phyloP scores from a whole-genome alignment of 495 filamentous ascomycete genomes.

The Lasiosphaeris hirsuta region DNA sequence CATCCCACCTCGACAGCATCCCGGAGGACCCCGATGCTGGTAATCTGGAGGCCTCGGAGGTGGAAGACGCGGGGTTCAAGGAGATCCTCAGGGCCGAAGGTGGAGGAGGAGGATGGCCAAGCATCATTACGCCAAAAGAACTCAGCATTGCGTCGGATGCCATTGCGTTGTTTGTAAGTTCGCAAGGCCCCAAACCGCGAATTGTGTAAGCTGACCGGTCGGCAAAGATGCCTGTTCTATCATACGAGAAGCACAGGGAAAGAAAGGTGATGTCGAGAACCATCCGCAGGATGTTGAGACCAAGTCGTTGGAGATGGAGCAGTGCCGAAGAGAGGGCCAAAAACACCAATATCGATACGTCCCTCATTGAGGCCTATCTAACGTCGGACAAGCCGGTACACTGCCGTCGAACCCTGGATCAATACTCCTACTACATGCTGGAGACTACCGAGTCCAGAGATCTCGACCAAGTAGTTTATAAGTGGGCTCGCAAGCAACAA shows the following conservation, averaged over 20 bases:
- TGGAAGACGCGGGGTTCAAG: neutral
- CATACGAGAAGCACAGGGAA: conserved; percentile 2
- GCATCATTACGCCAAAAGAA: neutral
- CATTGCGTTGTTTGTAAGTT: conserved; percentile 4
- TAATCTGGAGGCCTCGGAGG: no score
- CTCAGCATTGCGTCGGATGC: neutral
- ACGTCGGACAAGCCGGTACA: conserved; percentile 11
- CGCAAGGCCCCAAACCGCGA: neutral
- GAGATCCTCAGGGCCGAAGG: neutral
- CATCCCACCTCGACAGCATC: neutral
- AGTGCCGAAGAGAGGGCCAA: neutral
- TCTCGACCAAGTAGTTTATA: conserved; percentile 12
- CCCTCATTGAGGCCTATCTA: conserved; percentile 1
- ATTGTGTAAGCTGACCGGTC: neutral
- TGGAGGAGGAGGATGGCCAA: neutral
- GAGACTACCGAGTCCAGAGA: conserved; percentile 13
- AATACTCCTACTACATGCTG: conserved; percentile 20
- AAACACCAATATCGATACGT: neutral
- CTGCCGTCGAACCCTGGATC: conserved; percentile 18
- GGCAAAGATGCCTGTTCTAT: neutral
- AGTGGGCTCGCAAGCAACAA: conserved; percentile 12
- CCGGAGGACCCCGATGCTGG: neutral
- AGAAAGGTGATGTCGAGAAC: neutral
- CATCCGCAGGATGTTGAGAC: neutral
- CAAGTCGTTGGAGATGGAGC: no score